phyloP scores from a whole-genome alignment of 2,329 filamentous ascomycete genomes.

The Clonostachys byssicola region DNA sequence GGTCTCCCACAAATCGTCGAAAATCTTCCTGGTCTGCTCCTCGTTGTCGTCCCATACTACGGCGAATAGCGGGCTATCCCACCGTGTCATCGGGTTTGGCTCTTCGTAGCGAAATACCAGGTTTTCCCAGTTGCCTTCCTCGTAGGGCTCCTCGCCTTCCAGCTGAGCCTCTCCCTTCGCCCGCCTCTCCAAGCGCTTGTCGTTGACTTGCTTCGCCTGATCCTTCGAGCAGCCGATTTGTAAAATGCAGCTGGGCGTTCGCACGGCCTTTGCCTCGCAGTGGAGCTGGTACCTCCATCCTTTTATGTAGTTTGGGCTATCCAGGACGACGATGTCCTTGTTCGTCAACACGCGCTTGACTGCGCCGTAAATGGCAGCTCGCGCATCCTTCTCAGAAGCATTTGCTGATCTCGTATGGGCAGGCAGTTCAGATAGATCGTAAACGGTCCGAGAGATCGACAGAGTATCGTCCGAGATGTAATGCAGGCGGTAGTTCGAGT shows the following conservation, averaged over 20 bases:
- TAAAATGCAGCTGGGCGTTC: constrained; percentile 72
- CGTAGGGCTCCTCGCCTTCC: constrained; percentile 34
- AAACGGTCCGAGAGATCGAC: constrained; percentile 65
- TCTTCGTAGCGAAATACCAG: constrained; percentile 81
- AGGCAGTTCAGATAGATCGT: constrained; percentile 58
- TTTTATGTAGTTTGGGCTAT: constrained; percentile 85
- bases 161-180: constrained; percentile 3
- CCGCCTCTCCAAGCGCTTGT: constrained; percentile 40
- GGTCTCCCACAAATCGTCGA: constrained; percentile 70
- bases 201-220: constrained; percentile 54
- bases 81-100: constrained; percentile 78
- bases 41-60: constrained; percentile 71
- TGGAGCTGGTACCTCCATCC: constrained; percentile 84
- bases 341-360: constrained; percentile 72
- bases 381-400: constrained; percentile 75
- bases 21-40: constrained; percentile 49
- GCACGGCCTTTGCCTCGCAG: constrained; percentile 77
- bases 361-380: constrained; percentile 70
- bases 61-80: constrained; percentile 81
- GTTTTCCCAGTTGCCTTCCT: constrained; percentile 66
- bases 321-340: constrained; percentile 73
- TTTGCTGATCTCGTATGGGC: constrained; percentile 66
- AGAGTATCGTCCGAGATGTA: constrained; percentile 71
- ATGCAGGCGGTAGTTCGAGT: constrained; percentile 59
- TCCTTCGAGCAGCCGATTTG: constrained; percentile 56